A percentile compares a stretch with the other conserved stretches of the same genome.
Evolutionary conservation across 2,329 filamentous ascomycete genomes (phyloP).

Genomic region (Colletotrichum simmondsii): DNA sequence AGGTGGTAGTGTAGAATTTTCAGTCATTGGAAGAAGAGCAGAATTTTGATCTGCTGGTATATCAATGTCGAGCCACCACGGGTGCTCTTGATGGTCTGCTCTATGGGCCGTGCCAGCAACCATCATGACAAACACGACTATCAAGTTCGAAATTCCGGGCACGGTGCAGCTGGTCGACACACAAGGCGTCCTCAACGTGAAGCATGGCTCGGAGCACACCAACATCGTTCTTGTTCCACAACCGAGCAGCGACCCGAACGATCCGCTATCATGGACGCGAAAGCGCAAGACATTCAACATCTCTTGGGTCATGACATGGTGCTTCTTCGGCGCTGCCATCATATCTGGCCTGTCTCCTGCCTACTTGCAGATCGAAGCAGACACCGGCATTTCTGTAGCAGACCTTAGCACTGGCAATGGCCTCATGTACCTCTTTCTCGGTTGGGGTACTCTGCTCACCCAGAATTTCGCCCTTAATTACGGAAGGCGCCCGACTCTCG

Average conservation of each 20-base stretch:
- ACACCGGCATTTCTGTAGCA: conserved; percentile 40
- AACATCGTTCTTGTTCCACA: conserved; percentile 40
- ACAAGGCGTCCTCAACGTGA: background rate
- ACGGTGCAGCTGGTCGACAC: conserved; percentile 10
- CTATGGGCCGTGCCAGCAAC: background rate
- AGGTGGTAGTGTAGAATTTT: background rate
- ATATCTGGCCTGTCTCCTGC: conserved; percentile 40
- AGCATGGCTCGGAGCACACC: background rate
- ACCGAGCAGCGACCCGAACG: conserved; percentile 38
- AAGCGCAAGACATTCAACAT: conserved; percentile 38
- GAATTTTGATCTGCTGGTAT: background rate
- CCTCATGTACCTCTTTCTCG: conserved; percentile 37
- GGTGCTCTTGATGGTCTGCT: background rate
- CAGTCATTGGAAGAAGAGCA: background rate
- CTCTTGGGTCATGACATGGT: conserved; percentile 39
- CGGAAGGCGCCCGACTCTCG: background rate
- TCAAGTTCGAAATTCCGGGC: background rate
- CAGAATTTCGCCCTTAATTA: background rate
- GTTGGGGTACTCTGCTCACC: background rate
- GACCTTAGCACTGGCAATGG: conserved; percentile 40
- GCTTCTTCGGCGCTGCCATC: conserved; percentile 39
- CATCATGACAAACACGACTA: background rate
- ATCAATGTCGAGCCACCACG: background rate
- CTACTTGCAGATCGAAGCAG: conserved; percentile 38
- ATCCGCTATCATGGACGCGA: conserved; percentile 38